Base-by-base conservation (phyloP, 179 eudicot species). In the Gypsophila paniculata region DNA sequence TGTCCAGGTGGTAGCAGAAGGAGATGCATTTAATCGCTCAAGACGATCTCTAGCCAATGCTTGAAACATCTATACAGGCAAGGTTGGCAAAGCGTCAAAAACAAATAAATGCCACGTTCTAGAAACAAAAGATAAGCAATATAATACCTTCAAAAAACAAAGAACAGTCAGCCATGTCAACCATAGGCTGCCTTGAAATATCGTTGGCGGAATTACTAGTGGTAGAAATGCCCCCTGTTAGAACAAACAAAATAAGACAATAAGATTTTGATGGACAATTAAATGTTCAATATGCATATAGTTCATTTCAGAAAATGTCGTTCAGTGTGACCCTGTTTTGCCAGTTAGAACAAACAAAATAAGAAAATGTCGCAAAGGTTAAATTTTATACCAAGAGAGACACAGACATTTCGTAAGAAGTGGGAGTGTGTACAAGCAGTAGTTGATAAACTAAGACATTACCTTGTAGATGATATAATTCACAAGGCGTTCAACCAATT, bases 1-100 rank as follows among this genome's bases (percentile, higher is more conserved):
- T 71, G 88, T 80, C 97, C 91, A 82, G 26, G 90, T 93, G 49
- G 91, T 91, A 42, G 85, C 97, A 69, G 96, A 91, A 80, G 99
- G 99, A 83, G 99, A 91, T 55, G 96, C 91, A 77, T 94, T 94
- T 85, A 94, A 71, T 17, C 99, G 89, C 65, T 94, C 99, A 74
- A 94, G 99, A 68, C 97, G 89, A 72, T 94, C 99, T 84, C 99
- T 87, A 69, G 96, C 97, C 83, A 94, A 87, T 72, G 99, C 97
- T 90, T 94, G 97, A 83, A 94, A 94, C 99, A 94, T 94, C 99
- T 94, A 80, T 68, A 64, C 57, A 71, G 61, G 49, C 68, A 15
- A 39, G 60, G 79, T 59, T 29, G 58, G 64, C 7, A 60, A 61
- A 60, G 38, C 10, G 25, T 61, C 49, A 78, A 48, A 67, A 18